A percentile compares a stretch with the other conserved stretches of the same genome.
Conservation (phyloP, 352 stramenopile genomes). For the Pythium coloratum region DNA sequence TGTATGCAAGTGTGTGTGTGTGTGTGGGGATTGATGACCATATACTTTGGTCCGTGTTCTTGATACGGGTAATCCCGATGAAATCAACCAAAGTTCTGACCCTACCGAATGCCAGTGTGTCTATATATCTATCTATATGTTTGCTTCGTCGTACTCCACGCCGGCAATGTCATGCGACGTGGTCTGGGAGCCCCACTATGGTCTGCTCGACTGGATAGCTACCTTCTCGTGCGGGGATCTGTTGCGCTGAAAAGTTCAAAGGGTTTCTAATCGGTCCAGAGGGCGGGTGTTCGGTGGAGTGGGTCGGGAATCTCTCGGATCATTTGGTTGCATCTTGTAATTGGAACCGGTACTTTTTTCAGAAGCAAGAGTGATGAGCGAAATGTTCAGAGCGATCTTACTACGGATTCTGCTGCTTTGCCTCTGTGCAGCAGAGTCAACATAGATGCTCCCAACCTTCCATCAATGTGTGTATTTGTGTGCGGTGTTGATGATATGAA, state of each 20-base stretch:
- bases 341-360: slow-evolving; percentile 87
- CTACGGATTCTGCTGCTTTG: slow-evolving; percentile 77
- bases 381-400: slow-evolving; percentile 65
- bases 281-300: slow-evolving; percentile 5
- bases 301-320: slow-evolving; percentile 19
- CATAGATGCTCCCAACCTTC: slow-evolving; percentile 77
- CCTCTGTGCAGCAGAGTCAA: slow-evolving; percentile 58
- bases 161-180: slow-evolving; percentile 78
- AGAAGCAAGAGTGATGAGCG: slow-evolving; percentile 73
- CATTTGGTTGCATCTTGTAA: slow-evolving; percentile 65
- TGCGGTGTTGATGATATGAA: slow-evolving; percentile 82
- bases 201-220: not conserved
- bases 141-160: slow-evolving; percentile 88
- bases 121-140: slow-evolving; percentile 27
- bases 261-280: slow-evolving; percentile 16
- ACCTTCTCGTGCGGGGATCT: slow-evolving; percentile 16
- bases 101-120: slow-evolving; percentile 27
- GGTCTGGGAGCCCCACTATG: slow-evolving; percentile 24
- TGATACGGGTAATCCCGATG: slow-evolving; percentile 91
- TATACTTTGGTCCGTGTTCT: slow-evolving; percentile 92
- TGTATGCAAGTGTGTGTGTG: slow-evolving; percentile 24
- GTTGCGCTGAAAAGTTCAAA: slow-evolving; percentile 86
- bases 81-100: slow-evolving; percentile 90
- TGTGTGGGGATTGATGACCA: slow-evolving; percentile 64
- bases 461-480: slow-evolving; percentile 17